Evolutionary conservation across 139 green algal species (phyloP), one percentile per base, ranked within the genome.

Genomic region (Chlamydomonas schloesseri): DNA sequence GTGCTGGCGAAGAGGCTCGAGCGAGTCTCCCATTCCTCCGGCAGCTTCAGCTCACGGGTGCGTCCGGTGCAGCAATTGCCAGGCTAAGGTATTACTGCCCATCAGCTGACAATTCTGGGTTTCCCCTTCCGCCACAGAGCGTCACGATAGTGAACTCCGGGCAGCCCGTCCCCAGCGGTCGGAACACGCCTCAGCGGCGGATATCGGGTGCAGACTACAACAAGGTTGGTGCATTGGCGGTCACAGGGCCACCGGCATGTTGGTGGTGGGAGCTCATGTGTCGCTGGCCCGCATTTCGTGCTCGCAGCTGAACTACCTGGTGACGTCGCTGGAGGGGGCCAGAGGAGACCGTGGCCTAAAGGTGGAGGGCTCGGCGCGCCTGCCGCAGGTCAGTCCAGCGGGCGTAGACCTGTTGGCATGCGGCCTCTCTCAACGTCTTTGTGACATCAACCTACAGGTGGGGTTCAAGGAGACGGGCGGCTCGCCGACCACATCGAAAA

Each of bases 31-130:
- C 71, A 81, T 21, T 83, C 83, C 15, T 88, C 83, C 11, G 83
- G 83, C 3, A 82, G 71, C 60, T 88, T 88, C 47, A 88, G 83
- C 53, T 82, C 83, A 33, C 79, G 79, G 79, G 79, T 85, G 33
- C 17, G 79, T 33, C 26, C 60, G 11, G 10, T 28, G 6, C 26
- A 21, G 64, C 64, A 15, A 18, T 70, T 70, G 28, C 26, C 28
- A 47, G 15, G 28, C 20, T 28, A 69, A 53, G 23, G 71, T 64
- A 42, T 67, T 42, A 26, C 71, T 72, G 57, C 28, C 33, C 5
- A 33, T 31, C n/a, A 5, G 23, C 18, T 72, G 60, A 71, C n/a
- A 20, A 26, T 62, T 47, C 9, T 76, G 64, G 47, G 80, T 57
- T 70, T 28, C 71, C 2, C 60, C 36, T 46, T 31, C 20, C 57